Evolutionary conservation across 805 yeast species (phyloP).

Genomic region (Candida nemodendra): DNA sequence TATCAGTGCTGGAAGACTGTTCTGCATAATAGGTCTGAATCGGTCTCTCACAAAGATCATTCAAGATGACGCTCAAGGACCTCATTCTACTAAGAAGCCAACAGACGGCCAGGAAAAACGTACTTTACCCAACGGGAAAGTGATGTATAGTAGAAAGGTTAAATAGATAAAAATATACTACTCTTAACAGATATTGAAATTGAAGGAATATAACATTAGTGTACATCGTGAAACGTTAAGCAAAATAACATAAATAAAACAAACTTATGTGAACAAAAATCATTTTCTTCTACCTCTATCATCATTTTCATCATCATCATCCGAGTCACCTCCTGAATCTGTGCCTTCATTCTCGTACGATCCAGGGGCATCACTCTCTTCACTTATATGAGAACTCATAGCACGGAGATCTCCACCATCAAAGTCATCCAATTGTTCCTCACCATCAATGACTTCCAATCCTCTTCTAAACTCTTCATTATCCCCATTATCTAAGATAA

Average conservation of each 20-base stretch:
- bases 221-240: not conserved
- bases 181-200: not conserved
- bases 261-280: too few relatives aligned
- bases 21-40: not conserved
- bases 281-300: constrained; percentile 18
- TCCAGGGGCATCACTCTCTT: constrained; percentile 1
- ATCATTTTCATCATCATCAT: constrained; percentile 1
- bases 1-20: constrained; percentile 37
- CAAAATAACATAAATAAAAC: not conserved
- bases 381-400: constrained; percentile 26
- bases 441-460: constrained; percentile 25
- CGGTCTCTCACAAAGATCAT: too few relatives aligned
- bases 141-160: constrained; percentile 34
- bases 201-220: not conserved
- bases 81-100: not conserved
- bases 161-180: not conserved
- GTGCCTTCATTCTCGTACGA: not conserved
- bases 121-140: constrained; percentile 62
- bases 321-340: constrained; percentile 1
- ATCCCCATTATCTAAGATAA: constrained; percentile 37
- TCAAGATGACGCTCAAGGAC: constrained; percentile 1
- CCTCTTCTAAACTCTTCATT: constrained; percentile 46
- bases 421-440: constrained; percentile 18
- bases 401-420: constrained; percentile 37
- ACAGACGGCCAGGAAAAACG: constrained; percentile 31